Evolutionary conservation across 2,329 filamentous ascomycete species (phyloP).

Genomic region (Dothideomycetidae sp.): DNA sequence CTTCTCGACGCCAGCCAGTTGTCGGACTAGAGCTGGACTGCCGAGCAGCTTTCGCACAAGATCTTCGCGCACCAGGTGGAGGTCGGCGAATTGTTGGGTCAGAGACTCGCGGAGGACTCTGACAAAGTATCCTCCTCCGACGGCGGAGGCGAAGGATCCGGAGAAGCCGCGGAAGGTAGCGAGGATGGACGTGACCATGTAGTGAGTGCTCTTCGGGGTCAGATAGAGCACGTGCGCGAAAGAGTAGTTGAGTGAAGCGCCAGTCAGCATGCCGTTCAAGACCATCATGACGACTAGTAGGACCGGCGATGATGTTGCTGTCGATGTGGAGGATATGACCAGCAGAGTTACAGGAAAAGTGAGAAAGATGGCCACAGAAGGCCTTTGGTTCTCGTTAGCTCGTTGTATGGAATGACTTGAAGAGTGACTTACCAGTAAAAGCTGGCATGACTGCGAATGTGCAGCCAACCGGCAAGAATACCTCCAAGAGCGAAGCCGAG

Average conservation of each 20-base stretch:
- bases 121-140: slow-evolving; percentile 63
- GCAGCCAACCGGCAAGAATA: slow-evolving; percentile 57
- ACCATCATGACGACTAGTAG: slow-evolving; percentile 50
- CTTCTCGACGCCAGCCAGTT: slow-evolving; percentile 35
- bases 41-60: slow-evolving; percentile 43
- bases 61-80: slow-evolving; percentile 26
- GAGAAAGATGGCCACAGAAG: slow-evolving; percentile 44
- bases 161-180: slow-evolving; percentile 72
- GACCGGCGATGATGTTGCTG: slow-evolving; percentile 34
- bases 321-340: slow-evolving; percentile 42
- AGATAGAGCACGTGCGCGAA: slow-evolving; percentile 67
- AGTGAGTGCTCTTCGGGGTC: slow-evolving; percentile 51
- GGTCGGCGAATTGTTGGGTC: slow-evolving; percentile 40
- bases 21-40: slow-evolving; percentile 41
- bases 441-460: slow-evolving; percentile 57
- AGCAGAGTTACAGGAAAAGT: slow-evolving; percentile 49
- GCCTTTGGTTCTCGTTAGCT: too few relatives aligned
- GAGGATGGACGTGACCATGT: slow-evolving; percentile 60
- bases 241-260: slow-evolving; percentile 64
- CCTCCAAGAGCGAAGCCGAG: slow-evolving; percentile 63
- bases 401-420: too few relatives aligned
- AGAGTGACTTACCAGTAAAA: slow-evolving; percentile 41
- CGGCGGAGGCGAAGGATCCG: slow-evolving; percentile 64
- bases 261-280: slow-evolving; percentile 56
- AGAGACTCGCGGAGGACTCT: slow-evolving; percentile 45